Conservation (phyloP, 768 basidiomycete species). For the Lactarius vividus region DNA sequence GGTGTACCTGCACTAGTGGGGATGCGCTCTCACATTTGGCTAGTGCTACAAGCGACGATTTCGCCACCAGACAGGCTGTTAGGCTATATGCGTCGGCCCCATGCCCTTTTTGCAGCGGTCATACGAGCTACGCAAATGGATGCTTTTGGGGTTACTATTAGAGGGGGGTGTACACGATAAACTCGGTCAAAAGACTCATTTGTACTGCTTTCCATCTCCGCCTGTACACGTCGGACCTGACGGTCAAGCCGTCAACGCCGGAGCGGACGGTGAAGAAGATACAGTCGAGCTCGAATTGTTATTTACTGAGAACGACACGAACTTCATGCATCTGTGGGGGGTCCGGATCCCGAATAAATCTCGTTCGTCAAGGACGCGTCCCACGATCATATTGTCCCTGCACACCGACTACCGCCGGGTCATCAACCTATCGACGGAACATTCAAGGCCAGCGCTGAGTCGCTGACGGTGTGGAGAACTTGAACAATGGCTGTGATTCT, state of each 20-base stretch:
- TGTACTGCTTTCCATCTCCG: constrained; percentile 91
- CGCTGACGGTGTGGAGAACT: constrained; percentile 15
- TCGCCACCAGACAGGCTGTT: no score
- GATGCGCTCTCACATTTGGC: no score
- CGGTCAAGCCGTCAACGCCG: constrained; percentile 46
- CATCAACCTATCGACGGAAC: constrained; percentile 20
- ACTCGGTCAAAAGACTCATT: constrained; percentile 63
- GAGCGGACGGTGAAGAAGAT: constrained; percentile 61
- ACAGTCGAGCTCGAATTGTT: constrained; percentile 79
- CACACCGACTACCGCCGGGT: constrained; percentile 62
- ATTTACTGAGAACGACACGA: constrained; percentile 98
- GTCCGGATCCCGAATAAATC: constrained; percentile 71
- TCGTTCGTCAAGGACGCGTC: constrained; percentile 94
- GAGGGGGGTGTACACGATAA: constrained; percentile 48
- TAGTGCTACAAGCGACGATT: no score
- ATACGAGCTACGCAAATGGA: no score
- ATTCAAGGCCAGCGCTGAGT: constrained; percentile 20
- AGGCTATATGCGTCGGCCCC: no score
- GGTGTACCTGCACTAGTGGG: no score
- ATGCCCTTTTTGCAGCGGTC: no score
- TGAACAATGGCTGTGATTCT: constrained; percentile 32
- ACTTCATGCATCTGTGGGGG: constrained; percentile 87
- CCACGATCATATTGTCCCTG: constrained; percentile 93
- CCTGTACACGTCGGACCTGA: constrained; percentile 73
- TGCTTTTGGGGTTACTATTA: no score